Evolutionary conservation across 345 rosid species (phyloP).

Genomic region (Hibiscus syriacus): DNA sequence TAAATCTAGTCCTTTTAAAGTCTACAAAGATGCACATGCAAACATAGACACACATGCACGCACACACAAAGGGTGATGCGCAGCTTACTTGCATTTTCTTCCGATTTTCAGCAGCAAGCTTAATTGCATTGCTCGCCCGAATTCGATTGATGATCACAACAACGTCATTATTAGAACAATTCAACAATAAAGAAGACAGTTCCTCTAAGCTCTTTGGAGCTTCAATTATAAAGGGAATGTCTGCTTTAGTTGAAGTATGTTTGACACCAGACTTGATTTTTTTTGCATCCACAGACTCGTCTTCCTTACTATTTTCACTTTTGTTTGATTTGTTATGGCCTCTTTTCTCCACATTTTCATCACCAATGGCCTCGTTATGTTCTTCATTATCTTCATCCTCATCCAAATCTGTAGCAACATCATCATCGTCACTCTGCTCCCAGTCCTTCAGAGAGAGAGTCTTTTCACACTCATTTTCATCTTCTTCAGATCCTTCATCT

Average conservation of each 20-base stretch:
- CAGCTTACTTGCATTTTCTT: conserved; percentile 83
- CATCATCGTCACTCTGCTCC: conserved; percentile 88
- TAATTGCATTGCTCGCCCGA: conserved; percentile 54
- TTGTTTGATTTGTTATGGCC: conserved; percentile 28
- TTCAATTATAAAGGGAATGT: conserved; percentile 68
- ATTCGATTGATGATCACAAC: conserved; percentile 52
- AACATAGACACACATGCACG: too few relatives aligned
- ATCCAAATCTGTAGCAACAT: conserved; percentile 49
- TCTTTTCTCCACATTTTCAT: conserved; percentile 13
- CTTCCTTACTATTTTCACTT: conserved; percentile 18
- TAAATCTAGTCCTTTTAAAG: background rate
- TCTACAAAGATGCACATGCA: background rate
- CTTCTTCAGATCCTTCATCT: conserved; percentile 52
- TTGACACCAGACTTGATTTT: conserved; percentile 18
- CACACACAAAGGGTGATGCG: background rate
- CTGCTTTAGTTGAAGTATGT: conserved; percentile 24
- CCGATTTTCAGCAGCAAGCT: conserved; percentile 81
- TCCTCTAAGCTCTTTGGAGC: conserved; percentile 74
- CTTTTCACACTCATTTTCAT: conserved; percentile 26
- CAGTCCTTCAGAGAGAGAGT: conserved; percentile 50
- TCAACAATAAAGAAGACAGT: conserved; percentile 45
- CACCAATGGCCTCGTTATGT: background rate
- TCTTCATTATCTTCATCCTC: conserved; percentile 28
- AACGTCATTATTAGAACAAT: conserved; percentile 46
- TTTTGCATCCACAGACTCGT: conserved; percentile 16